These are phyloP conservation scores for Neofusicoccum sp. DNA, from an alignment of 2,329 filamentous ascomycete genomes.

Conservation along the genomic window DNA sequence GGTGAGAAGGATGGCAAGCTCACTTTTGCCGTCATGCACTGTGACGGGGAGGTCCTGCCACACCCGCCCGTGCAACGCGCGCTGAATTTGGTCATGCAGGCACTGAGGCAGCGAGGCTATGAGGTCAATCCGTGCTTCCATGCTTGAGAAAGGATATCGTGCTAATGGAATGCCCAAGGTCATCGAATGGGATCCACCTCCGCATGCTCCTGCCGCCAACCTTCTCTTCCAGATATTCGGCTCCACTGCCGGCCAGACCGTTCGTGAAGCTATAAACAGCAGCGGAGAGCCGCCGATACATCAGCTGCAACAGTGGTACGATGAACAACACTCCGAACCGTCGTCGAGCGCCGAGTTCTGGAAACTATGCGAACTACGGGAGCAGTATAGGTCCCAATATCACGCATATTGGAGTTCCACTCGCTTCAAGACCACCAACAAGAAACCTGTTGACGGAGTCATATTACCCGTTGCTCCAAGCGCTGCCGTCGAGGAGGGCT, in stretches of 20 bases:
- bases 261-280: constrained; percentile 20
- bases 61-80: constrained; percentile 20
- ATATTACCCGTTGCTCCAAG: constrained; percentile 23
- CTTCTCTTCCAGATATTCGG: constrained; percentile 19
- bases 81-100: background rate
- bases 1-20: constrained; percentile 20
- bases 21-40: constrained; percentile 22
- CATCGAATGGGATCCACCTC: constrained; percentile 20
- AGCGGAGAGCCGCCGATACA: constrained; percentile 22
- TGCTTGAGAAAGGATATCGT: background rate
- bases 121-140: background rate
- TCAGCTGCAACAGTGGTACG: constrained; percentile 16
- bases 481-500: constrained; percentile 18
- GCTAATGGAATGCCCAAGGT: background rate
- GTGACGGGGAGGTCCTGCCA: constrained; percentile 19
- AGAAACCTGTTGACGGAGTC: constrained; percentile 22
- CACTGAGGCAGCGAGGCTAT: background rate
- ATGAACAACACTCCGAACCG: background rate
- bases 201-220: constrained; percentile 21
- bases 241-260: background rate
- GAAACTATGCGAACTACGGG: background rate
- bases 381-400: background rate
- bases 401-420: background rate
- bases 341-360: background rate
- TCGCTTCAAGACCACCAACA: constrained; percentile 9